phyloP scores from a whole-genome alignment of 2,329 filamentous ascomycete genomes.

The Fusarium sterilihyphosum region DNA sequence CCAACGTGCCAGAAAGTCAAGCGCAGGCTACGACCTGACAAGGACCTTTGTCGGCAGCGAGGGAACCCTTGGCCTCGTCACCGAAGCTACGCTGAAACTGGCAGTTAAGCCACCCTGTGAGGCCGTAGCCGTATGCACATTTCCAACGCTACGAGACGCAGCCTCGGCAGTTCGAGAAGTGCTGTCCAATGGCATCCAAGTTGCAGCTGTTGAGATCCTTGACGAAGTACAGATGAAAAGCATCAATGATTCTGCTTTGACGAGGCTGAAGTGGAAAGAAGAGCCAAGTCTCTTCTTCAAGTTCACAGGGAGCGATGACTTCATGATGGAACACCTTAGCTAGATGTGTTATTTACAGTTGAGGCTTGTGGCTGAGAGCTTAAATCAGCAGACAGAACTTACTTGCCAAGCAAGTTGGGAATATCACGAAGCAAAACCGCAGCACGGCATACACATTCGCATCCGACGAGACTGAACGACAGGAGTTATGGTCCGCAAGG shows the following conservation, averaged over 20 bases:
- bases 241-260: conserved; percentile 78
- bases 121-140: conserved; percentile 81
- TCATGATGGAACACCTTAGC: too few species aligned
- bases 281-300: conserved; percentile 85
- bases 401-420: conserved; percentile 72
- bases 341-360: too few species aligned
- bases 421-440: conserved; percentile 66
- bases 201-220: conserved; percentile 86
- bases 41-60: conserved; percentile 84
- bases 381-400: too few species aligned
- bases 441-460: conserved; percentile 74
- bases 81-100: conserved; percentile 73
- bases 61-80: conserved; percentile 82
- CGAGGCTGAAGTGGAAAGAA: conserved; percentile 77
- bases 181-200: conserved; percentile 76
- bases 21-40: conserved; percentile 85
- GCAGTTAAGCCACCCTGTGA: conserved; percentile 78
- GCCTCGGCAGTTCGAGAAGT: conserved; percentile 77
- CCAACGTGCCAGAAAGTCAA: conserved; percentile 78
- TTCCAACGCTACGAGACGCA: conserved; percentile 79
- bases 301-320: conserved; percentile 80
- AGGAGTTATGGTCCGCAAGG: conserved; percentile 80
- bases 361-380: too few species aligned
- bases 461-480: conserved; percentile 73
- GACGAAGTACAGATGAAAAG: conserved; percentile 88